A percentile compares a stretch with the other conserved stretches of the same genome.
phyloP scores from a whole-genome alignment of 148 eudicot species.

The Vaccinium corymbosum region DNA sequence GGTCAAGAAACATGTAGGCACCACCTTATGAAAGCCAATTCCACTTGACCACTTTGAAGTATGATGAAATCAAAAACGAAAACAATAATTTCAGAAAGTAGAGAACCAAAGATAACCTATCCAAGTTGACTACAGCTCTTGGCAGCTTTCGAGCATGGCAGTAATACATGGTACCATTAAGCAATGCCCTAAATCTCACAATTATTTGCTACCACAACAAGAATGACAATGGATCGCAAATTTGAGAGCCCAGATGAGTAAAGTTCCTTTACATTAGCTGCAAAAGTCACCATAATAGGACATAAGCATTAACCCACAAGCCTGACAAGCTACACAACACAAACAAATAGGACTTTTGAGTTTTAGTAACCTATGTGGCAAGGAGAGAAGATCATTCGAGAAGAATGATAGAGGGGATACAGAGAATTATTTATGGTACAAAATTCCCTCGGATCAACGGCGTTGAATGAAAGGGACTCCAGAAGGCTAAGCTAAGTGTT shows the following conservation, averaged over 20 bases:
- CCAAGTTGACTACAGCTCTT: not conserved
- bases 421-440: not conserved
- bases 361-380: too few species aligned
- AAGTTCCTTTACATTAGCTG: conserved; percentile 67
- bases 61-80: not conserved
- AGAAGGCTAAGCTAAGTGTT: not conserved
- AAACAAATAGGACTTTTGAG: too few species aligned
- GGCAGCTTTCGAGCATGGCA: not conserved
- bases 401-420: too few species aligned
- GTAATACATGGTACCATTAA: not conserved
- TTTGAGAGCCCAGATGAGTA: conserved; percentile 2
- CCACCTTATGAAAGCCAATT: not conserved
- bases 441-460: not conserved
- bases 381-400: too few species aligned
- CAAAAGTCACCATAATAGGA: conserved; percentile 27
- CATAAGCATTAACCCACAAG: not conserved
- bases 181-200: not conserved
- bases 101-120: too few species aligned
- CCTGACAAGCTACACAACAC: too few species aligned
- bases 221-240: not conserved
- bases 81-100: too few species aligned
- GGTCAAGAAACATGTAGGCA: not conserved
- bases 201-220: not conserved
- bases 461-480: not conserved
- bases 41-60: not conserved